Percentiles rank a stretch among this genome's conserved stretches.
phyloP scores from a whole-genome alignment of 306 rosid genomes.

The Castanopsis chinensis region DNA sequence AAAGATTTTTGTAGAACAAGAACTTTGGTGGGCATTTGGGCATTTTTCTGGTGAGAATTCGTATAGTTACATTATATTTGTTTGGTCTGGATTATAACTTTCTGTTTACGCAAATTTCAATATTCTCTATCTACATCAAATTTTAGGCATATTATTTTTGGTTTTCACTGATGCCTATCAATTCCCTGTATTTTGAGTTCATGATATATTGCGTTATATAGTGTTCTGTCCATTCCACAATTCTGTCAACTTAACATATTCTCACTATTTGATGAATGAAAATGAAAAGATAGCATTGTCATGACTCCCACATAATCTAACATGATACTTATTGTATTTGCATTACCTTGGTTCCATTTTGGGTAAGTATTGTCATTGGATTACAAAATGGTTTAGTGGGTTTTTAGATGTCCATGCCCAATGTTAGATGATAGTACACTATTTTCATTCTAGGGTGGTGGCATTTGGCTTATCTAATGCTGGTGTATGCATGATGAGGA shows the following conservation, averaged over 20 bases:
- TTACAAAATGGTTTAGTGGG: background rate
- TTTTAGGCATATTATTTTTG: background rate
- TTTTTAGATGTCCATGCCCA: background rate
- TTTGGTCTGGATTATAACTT: background rate
- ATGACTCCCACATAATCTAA: background rate
- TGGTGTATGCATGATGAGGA: background rate
- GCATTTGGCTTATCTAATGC: background rate
- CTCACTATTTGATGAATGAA: background rate
- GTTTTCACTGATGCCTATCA: background rate
- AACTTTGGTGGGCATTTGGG: background rate
- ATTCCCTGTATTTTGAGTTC: background rate
- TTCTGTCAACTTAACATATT: background rate
- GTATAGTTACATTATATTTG: background rate
- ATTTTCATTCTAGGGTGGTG: background rate
- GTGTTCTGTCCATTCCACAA: background rate
- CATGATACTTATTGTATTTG: background rate
- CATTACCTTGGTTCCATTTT: too few relatives aligned
- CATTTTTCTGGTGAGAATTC: slow-evolving; percentile 1
- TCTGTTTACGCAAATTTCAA: background rate
- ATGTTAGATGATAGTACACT: background rate
- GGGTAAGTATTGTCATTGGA: background rate
- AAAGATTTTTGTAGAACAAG: background rate
- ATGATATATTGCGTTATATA: background rate
- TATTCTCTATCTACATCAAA: background rate
- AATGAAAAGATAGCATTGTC: too few relatives aligned